Conservation (phyloP, 768 basidiomycete species). For the Psilocybe cubensis region DNA sequence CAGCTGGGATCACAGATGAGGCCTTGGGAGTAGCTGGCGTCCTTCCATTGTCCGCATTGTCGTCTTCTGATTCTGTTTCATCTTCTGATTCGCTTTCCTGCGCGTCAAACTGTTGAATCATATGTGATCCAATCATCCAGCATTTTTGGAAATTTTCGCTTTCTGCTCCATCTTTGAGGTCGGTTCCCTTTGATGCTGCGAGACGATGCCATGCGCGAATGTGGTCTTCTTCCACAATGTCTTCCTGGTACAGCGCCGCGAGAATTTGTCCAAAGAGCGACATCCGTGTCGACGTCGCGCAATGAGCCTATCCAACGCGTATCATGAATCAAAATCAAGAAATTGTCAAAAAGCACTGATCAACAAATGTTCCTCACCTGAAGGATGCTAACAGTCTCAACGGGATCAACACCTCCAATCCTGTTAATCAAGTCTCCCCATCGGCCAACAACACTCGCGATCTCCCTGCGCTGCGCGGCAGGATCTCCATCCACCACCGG, state of each 20-base stretch:
- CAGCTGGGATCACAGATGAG: background rate
- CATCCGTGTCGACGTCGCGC: constrained; percentile 62
- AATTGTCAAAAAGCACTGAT: background rate
- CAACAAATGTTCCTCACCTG: constrained; percentile 54
- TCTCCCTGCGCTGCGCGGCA: constrained; percentile 63
- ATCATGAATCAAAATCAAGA: background rate
- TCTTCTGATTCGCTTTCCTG: constrained; percentile 50
- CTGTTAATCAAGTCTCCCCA: constrained; percentile 86
- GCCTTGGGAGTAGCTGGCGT: background rate
- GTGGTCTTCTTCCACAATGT: constrained; percentile 89
- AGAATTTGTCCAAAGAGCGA: constrained; percentile 85
- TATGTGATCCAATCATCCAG: constrained; percentile 70
- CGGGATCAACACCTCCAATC: constrained; percentile 83
- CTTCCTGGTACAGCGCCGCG: constrained; percentile 86
- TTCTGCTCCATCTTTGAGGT: constrained; percentile 27
- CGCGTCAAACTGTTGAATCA: constrained; percentile 83
- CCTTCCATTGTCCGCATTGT: background rate
- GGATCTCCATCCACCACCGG: constrained; percentile 60
- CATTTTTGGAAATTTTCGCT: constrained; percentile 66
- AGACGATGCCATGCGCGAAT: constrained; percentile 84
- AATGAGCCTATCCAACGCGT: constrained; percentile 59
- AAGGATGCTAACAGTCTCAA: constrained; percentile 76
- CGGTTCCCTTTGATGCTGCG: constrained; percentile 49
- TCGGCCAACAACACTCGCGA: constrained; percentile 61
- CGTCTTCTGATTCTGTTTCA: constrained; percentile 22